Base-by-base conservation (phyloP, 495 filamentous ascomycete species). In the Aspergillus asperescens region DNA sequence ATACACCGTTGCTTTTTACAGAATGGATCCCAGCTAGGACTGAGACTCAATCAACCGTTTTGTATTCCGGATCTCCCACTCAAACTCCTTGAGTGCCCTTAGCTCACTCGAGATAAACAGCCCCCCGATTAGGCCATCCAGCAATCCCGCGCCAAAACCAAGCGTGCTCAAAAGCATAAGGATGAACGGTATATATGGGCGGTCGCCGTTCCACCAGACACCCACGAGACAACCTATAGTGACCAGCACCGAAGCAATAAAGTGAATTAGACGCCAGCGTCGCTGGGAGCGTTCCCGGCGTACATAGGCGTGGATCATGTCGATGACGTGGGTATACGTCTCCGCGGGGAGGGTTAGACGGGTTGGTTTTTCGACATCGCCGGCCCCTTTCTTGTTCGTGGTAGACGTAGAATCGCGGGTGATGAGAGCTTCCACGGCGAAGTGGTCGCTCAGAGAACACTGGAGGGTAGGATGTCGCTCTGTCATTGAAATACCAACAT, bases 371-470 rank as follows among this genome's bases (percentile, higher is more conserved):
- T 54, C 53, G 9, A 42, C 37, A 25, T 54, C 37, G 15, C 24
- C 18, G 23, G 19, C n/a, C 5, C 20, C 48, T 34, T 19, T 8
- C 38, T 35, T 35, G 22, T 40, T 16, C 6, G 44, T 2, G 0
- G 20, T 24, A 15, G 44, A 32, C 8, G 48, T 10, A 18, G 32
- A 43, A 5, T 20, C 31, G 25, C 73, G 65, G 15, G 67, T 65
- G 10, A 76, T 73, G 22, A 73, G 61, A 2, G 73, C 68, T 48
- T 76, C 68, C 32, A 96, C 82, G 25, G 88, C 87, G 66, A 95
- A 97, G 64, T 98, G 93, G 63, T 98, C 91, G 56, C 88, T 94
- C 29, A 98, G 73, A 0, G 88, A 92, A 66, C 89, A 95, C 37
- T 79, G 76, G 12, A 95, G 75, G 13, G 78, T 81, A 0, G 90